Evolutionary conservation across 352 stramenopile species (phyloP).

Genomic region (Globisporangium spinosum): DNA sequence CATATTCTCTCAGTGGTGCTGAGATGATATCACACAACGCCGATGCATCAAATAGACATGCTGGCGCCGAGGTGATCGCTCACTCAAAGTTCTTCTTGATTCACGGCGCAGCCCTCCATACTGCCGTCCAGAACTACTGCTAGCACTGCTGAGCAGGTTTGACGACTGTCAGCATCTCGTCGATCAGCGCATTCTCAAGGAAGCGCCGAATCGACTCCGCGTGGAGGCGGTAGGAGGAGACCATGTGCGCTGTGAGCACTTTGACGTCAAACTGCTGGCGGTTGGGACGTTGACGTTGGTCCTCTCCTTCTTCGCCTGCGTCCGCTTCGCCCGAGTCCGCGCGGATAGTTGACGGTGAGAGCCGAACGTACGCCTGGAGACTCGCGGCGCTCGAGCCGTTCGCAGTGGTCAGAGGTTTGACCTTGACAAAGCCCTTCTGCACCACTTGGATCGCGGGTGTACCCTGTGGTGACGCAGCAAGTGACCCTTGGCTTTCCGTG

Average conservation of each 20-base stretch:
- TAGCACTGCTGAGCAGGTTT: not conserved
- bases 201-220: constrained; percentile 31
- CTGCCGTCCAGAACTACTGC: not conserved
- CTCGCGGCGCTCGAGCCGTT: not conserved
- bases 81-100: too few species aligned
- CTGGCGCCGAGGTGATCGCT: too few species aligned
- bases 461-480: not conserved
- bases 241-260: constrained; percentile 16
- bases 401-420: not conserved
- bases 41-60: too few species aligned
- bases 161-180: constrained; percentile 6
- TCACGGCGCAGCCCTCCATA: too few species aligned
- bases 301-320: not conserved
- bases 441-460: not conserved
- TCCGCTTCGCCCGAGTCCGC: not conserved
- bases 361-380: constrained; percentile 27
- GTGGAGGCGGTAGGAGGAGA: constrained; percentile 27
- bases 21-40: too few species aligned
- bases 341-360: constrained; percentile 21
- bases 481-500: constrained; percentile 4
- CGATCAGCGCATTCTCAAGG: constrained; percentile 31
- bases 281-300: not conserved
- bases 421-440: constrained; percentile 12
- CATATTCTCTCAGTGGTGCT: too few species aligned
- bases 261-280: not conserved